phyloP scores from a whole-genome alignment of 2,329 filamentous ascomycete species.

The Helminthosporium solani region DNA sequence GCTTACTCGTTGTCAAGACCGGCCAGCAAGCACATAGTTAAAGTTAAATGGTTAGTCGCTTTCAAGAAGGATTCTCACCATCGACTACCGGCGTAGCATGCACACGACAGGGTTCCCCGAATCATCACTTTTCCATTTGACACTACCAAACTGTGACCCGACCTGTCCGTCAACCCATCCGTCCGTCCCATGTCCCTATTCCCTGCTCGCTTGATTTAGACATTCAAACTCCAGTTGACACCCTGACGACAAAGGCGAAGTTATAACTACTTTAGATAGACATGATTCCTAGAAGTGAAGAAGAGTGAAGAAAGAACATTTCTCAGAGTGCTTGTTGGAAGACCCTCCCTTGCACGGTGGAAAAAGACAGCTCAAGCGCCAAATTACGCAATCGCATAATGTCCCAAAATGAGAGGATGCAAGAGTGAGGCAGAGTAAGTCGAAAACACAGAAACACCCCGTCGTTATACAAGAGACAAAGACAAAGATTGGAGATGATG shows the following conservation, averaged over 20 bases:
- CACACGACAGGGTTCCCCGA: background rate
- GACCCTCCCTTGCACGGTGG: conserved; percentile 4
- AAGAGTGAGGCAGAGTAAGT: conserved; percentile 27
- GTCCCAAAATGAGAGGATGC: conserved; percentile 33
- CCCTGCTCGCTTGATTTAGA: background rate
- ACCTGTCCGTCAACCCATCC: background rate
- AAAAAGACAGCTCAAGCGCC: conserved; percentile 6
- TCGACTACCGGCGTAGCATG: background rate
- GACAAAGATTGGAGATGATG: background rate
- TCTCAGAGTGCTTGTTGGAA: conserved; percentile 3
- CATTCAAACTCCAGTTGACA: conserved; percentile 1
- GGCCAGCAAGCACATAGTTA: too few species aligned
- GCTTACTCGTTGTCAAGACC: background rate
- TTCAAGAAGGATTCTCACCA: background rate
- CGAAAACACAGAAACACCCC: conserved; percentile 17
- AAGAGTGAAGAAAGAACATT: background rate
- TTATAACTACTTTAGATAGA: conserved; percentile 3
- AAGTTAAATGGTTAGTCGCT: too few species aligned
- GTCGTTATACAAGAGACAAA: conserved; percentile 35
- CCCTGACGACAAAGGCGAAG: background rate
- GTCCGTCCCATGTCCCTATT: background rate
- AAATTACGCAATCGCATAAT: background rate
- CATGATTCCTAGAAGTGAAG: conserved; percentile 4
- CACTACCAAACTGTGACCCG: background rate
- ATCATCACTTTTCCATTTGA: background rate